Evolutionary conservation across 768 basidiomycete species (phyloP), one percentile per base, ranked within the genome.

Genomic region (Epithele typhae): DNA sequence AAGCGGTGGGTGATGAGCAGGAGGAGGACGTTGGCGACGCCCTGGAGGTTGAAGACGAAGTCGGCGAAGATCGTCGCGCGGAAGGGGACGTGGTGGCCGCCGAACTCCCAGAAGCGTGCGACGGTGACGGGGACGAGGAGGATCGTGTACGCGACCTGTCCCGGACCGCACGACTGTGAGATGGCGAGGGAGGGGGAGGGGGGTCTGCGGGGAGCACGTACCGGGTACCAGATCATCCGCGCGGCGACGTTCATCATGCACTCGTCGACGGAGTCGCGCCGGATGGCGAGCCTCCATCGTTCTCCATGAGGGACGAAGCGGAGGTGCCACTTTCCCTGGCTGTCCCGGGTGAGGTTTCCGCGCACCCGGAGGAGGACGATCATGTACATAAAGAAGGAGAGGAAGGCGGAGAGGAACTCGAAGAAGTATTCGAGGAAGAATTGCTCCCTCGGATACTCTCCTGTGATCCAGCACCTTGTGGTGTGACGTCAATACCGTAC

Each of bases 381-480:
- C 12, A 57, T 56, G 54, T 70, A 68, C n/a, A 69, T 52, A 5
- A 66, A 1, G 48, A 64, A 60, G 24, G 63, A 65, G 3, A 67
- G n/a, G 1, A 51, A 43, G 0, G 68, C 66, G 14, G 68, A 68
- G 15, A 59, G 6, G 55, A 64, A 70, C 40, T 68, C 67, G 22
- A 74, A 65, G 54, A 74, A 65, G 53, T 75, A 77, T 55, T 75
- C 74, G 17, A 74, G 54, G 40, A 63, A 62, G 10, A 64, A 59
- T 36, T 70, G 71, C 37, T 66, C 67, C 14, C 42, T 23, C 2
- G 70, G 66, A 52, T 77, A 77, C 12, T 57, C 51, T 3, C 57
- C 45, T 7, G 73, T 71, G 25, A 77, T 74, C 71, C 74, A 75
- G 46, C 75, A 74, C 67, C 67, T 68, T 25, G n/a, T n/a, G n/a